These are phyloP conservation scores for Cordia subcordata DNA, from an alignment of 257 asterid species.

Conservation along the genomic window DNA sequence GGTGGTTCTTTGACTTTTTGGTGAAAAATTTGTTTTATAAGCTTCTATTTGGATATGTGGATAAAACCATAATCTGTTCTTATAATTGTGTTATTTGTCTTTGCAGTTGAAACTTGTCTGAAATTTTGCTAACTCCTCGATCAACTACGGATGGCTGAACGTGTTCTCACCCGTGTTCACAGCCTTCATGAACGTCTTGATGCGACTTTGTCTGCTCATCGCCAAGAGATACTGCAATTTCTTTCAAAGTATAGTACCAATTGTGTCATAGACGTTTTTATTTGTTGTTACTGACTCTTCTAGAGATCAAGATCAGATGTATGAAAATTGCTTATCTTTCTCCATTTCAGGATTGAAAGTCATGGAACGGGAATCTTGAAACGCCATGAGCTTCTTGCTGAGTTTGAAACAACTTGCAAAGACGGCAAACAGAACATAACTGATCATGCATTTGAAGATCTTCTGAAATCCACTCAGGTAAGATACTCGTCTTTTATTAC, in stretches of 20 bases:
- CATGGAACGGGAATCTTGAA: slow-evolving; percentile 87
- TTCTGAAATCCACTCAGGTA: slow-evolving; percentile 81
- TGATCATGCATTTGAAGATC: slow-evolving; percentile 73
- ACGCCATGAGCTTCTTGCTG: slow-evolving; percentile 80
- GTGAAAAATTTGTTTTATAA: slow-evolving; percentile 4
- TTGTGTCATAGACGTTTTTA: neutral
- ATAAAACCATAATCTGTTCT: slow-evolving; percentile 5
- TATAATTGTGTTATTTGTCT: slow-evolving; percentile 3
- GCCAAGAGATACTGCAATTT: slow-evolving; percentile 62
- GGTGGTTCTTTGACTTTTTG: slow-evolving; percentile 29
- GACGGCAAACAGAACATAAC: slow-evolving; percentile 43
- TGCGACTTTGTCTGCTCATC: slow-evolving; percentile 78
- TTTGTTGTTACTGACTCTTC: neutral
- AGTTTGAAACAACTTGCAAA: slow-evolving; percentile 54
- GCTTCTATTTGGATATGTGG: slow-evolving; percentile 7
- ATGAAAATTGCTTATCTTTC: neutral
- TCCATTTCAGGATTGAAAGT: slow-evolving; percentile 55
- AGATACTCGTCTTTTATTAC: neutral
- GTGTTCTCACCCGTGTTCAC: slow-evolving; percentile 81
- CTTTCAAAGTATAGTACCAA: slow-evolving; percentile 44
- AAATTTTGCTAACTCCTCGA: slow-evolving; percentile 11
- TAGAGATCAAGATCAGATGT: neutral
- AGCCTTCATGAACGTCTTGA: slow-evolving; percentile 92
- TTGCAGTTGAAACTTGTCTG: slow-evolving; percentile 31
- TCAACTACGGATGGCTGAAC: slow-evolving; percentile 68